Evolutionary conservation across 495 filamentous ascomycete species (phyloP).

Genomic region (Tuber magnatum): DNA sequence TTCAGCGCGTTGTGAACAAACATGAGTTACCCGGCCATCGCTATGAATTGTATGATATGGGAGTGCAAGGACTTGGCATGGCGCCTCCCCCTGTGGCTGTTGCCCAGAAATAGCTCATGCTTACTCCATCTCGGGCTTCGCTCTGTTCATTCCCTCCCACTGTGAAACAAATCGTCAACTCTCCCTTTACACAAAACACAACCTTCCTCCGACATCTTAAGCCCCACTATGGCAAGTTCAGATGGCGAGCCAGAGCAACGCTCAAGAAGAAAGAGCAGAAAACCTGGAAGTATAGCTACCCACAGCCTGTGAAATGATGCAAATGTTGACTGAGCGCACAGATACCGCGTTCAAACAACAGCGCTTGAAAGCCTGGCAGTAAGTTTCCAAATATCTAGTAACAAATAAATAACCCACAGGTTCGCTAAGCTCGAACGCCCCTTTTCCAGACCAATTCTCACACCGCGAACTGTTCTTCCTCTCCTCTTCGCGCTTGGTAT

Average conservation of each 20-base stretch:
- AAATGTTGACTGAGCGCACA: conserved; percentile 39
- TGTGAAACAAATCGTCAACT: background rate
- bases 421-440: background rate
- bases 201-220: background rate
- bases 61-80: background rate
- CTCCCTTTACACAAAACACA: background rate
- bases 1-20: background rate
- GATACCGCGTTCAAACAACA: conserved; percentile 92
- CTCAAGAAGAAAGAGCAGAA: conserved; percentile 56
- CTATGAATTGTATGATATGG: background rate
- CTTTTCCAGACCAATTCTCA: conserved; percentile 72
- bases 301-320: conserved; percentile 13
- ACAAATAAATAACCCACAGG: background rate
- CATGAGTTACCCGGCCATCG: background rate
- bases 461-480: conserved; percentile 83
- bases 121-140: background rate
- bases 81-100: background rate
- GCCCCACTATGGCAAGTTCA: background rate
- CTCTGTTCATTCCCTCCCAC: background rate
- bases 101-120: background rate
- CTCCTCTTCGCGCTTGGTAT: conserved; percentile 78
- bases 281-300: conserved; percentile 66
- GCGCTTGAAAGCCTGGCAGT: conserved; percentile 91
- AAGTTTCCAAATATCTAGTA: conserved; percentile 41
- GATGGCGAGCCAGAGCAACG: background rate